Percentiles rank a stretch among this genome's conserved stretches.
These are phyloP conservation scores for Calocybe cyanea DNA, from an alignment of 768 basidiomycete genomes.

Conservation along the genomic window DNA sequence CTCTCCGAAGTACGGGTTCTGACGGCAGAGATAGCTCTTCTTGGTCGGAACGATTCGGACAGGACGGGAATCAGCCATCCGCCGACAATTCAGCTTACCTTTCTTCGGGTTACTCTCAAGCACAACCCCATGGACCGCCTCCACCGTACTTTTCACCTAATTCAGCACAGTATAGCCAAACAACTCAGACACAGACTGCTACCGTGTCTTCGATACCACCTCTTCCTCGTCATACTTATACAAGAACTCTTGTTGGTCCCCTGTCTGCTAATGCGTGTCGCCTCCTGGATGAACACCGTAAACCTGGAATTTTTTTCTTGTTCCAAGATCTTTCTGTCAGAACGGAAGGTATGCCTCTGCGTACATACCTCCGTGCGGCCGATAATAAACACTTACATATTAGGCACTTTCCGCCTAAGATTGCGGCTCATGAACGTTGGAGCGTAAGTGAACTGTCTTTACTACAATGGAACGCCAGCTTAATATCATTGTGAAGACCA, in stretches of 20 bases:
- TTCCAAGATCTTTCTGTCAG: slow-evolving; percentile 93
- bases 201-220: slow-evolving; percentile 24
- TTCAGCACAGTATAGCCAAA: slow-evolving; percentile 14
- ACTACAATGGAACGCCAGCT: no score
- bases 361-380: slow-evolving; percentile 5
- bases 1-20: slow-evolving; percentile 32
- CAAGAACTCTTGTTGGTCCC: slow-evolving; percentile 87
- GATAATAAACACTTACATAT: slow-evolving; percentile 5
- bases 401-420: slow-evolving; percentile 82
- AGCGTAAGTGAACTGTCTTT: slow-evolving; percentile 59
- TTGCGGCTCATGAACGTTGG: slow-evolving; percentile 89
- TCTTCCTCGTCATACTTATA: slow-evolving; percentile 68
- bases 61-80: slow-evolving; percentile 28
- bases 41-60: slow-evolving; percentile 24
- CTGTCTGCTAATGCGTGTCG: slow-evolving; percentile 84
- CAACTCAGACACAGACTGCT: slow-evolving; percentile 8
- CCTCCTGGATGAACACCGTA: slow-evolving; percentile 79
- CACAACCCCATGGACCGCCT: slow-evolving; percentile 23
- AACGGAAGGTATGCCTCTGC: slow-evolving; percentile 65
- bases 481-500: slow-evolving; percentile 49
- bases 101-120: slow-evolving; percentile 20
- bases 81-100: slow-evolving; percentile 26
- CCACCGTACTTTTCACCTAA: slow-evolving; percentile 20
- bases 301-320: slow-evolving; percentile 89
- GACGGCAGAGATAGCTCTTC: slow-evolving; percentile 34